Percentiles rank a stretch among this genome's conserved stretches.
These are phyloP conservation scores for Hypocreales sp. DNA, from an alignment of 2,329 filamentous ascomycete species.

Conservation along the genomic window DNA sequence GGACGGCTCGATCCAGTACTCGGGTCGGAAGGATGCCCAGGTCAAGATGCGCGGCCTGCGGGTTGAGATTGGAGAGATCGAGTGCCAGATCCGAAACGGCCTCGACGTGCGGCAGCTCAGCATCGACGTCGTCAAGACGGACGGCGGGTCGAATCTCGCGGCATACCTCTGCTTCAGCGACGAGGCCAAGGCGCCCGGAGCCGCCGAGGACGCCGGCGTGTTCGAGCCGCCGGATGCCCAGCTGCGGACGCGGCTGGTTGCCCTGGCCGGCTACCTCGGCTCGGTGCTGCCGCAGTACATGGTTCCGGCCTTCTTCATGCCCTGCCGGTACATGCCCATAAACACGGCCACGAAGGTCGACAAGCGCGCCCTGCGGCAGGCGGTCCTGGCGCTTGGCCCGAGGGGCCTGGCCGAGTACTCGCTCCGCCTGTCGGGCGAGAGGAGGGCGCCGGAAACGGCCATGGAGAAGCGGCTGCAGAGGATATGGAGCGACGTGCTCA, in stretches of 20 bases:
- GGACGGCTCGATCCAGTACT: background rate
- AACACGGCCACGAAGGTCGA: conserved; percentile 7
- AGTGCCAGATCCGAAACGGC: background rate
- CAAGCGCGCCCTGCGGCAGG: conserved; percentile 2
- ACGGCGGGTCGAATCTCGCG: background rate
- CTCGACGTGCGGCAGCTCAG: background rate
- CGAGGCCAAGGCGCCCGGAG: background rate
- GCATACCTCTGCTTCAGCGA: background rate
- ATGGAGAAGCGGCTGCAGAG: conserved; percentile 3
- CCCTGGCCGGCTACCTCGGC: conserved; percentile 2
- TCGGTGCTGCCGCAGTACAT: conserved; percentile 7
- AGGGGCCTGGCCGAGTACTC: conserved; percentile 2
- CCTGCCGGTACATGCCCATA: conserved; percentile 7
- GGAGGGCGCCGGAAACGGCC: background rate
- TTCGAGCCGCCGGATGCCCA: background rate
- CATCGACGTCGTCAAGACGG: background rate
- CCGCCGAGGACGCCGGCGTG: background rate
- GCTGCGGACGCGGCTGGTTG: background rate
- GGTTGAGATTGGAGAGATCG: background rate
- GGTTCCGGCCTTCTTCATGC: conserved; percentile 8
- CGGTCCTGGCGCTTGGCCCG: background rate
- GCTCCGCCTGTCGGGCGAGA: background rate
- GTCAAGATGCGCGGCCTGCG: background rate
- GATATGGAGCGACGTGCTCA: conserved; percentile 6
- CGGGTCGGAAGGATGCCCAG: background rate